Evolutionary conservation across 2,329 filamentous ascomycete species (phyloP), one percentile per base, ranked within the genome.

Genomic region (Colletotrichum tanaceti): DNA sequence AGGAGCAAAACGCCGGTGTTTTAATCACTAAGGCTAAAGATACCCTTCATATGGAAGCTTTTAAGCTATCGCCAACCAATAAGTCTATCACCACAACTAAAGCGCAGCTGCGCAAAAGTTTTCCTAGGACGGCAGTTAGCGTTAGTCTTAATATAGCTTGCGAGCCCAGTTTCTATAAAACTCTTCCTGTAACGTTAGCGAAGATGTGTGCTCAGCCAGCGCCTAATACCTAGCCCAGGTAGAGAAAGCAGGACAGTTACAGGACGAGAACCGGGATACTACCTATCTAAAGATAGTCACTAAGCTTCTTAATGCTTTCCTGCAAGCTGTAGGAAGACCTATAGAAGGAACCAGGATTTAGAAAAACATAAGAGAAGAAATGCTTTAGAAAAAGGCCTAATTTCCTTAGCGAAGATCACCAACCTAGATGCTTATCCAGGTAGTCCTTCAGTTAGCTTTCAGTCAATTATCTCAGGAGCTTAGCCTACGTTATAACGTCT

Each of bases 301-400:
- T 0, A 83, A 88, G 50, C 79, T 86, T 6, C 77, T 83, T 5
- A 49, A 70, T 0, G 79, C 79, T 0, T 75, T 85, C 3, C 71
- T 87, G 2, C 74, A 75, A n/a, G 77, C 80, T 5, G 66, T 82
- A 1, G 85, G 84, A 0, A 60, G 71, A 3, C 66, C 73, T 0
- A 62, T 70, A 4, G 20, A 73, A 0, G 71, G 72, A 0, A 9
- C 58, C 0, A 75, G 77, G 0, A 79, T 89, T 22, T 76, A 71
- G 53, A 90, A 89, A 65, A 77, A 84, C 38, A 85, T 84, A 1
- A 82, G 85, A 3, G 86, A 89, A 54, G 86, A 89, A 18, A 81
- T 88, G 1, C 63, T 85, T 14, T 87, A 79, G 77, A 68, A 72
- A 2, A 59, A 68, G 1, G 59, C 61, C 11, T 35, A 6, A 6